Base-by-base conservation (phyloP, 768 basidiomycete genomes). In the Hygrophorus russula region DNA sequence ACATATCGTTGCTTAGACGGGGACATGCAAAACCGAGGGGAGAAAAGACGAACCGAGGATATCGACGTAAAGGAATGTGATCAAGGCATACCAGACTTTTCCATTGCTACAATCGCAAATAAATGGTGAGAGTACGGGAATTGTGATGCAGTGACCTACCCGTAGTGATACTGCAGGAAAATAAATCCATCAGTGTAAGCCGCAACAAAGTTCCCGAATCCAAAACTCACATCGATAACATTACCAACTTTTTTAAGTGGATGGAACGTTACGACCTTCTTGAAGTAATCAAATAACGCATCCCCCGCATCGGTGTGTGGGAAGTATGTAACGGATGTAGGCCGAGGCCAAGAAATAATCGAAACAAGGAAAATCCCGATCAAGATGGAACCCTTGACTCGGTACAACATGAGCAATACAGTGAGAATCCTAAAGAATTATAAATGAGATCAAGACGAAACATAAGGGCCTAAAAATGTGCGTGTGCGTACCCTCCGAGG, bases 51-150 rank as follows among this genome's bases (percentile, higher is more conserved):
- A 51, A 80, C 78, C 82, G 53, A 86, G 71, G 49, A 89, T 84
- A 60, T 87, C 85, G 52, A 91, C 88, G 57, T 90, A 91, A 43
- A 92, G 74, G 76, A 92, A 88, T 0, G 88, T 91, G 56, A 88
- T 64, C 19, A 91, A 69, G 5, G 88, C 88, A 58, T 90, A 87
- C 88, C 88, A 91, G 18, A 89, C 82, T 29, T 64, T 73, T 37
- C 84, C 84, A 46, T 80, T 85, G 30, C 68, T 68, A 54, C 44
- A 49, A 19, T 9, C 14, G 57, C 56, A 48, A 48, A 42, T 45
- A 19, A 45, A 19, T 33, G 19, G 4, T 2, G 17, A 41, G 27
- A 17, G 13, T 14, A 36, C 9, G 7, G 17, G 8, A 12, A n/a
- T 36, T 11, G 5, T 7, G 17, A 35, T 35, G n/a, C 5, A 4